phyloP scores from a whole-genome alignment of 2,329 filamentous ascomycete genomes.

The Colletotrichum sp. region DNA sequence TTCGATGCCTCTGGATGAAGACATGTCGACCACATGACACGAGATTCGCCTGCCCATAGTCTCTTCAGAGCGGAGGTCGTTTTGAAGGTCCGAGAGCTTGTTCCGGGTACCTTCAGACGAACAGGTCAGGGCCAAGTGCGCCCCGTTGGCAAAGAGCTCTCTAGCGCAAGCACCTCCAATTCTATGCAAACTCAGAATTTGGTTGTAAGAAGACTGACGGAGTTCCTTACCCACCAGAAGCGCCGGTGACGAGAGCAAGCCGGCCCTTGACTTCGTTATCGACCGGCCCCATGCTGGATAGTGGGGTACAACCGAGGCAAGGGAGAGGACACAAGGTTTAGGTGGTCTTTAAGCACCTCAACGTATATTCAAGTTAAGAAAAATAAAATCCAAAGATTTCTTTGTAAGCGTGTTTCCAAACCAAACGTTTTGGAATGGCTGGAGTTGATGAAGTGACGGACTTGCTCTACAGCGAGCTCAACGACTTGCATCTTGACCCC shows the following conservation, averaged over 20 bases:
- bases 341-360: neutral
- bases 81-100: constrained; percentile 5
- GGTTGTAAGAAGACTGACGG: neutral
- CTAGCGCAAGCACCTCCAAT: constrained; percentile 65
- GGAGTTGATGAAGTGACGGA: neutral
- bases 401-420: neutral
- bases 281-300: neutral
- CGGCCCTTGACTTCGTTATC: constrained; percentile 56
- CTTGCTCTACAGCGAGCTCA: neutral
- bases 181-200: constrained; percentile 35
- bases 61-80: neutral
- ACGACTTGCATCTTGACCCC: neutral
- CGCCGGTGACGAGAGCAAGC: constrained; percentile 64
- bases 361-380: too few relatives aligned
- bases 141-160: constrained; percentile 56
- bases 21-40: constrained; percentile 64
- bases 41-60: constrained; percentile 40
- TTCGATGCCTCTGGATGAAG: constrained; percentile 55
- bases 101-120: constrained; percentile 1
- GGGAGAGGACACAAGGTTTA: neutral
- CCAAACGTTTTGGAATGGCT: neutral
- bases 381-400: too few relatives aligned
- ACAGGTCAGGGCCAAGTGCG: constrained; percentile 65
- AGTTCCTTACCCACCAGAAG: constrained; percentile 60
- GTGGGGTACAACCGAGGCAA: neutral